Percentiles rank a stretch among this genome's conserved stretches.
Conservation (phyloP, 2,329 filamentous ascomycete genomes). For the Rhinocladiella similis region DNA sequence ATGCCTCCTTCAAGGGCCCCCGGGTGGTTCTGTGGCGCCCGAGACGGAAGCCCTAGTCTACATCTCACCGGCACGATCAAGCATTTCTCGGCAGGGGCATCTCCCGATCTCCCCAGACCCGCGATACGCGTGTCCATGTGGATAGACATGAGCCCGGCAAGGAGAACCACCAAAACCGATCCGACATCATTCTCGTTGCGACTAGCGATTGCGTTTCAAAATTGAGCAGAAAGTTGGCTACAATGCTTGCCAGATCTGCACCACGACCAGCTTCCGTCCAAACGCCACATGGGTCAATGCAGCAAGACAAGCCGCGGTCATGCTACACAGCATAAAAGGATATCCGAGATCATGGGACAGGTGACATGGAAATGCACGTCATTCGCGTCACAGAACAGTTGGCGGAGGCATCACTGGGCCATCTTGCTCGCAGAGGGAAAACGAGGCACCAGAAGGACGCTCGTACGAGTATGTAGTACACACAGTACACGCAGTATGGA, state of each 20-base stretch:
- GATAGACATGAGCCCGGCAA: not conserved
- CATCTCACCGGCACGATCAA: not conserved
- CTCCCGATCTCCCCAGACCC: no score
- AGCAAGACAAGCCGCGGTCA: not conserved
- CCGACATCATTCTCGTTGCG: no score
- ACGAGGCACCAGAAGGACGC: no score
- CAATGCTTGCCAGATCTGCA: no score
- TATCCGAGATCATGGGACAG: not conserved
- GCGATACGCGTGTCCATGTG: not conserved
- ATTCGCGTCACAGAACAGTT: not conserved
- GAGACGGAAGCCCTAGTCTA: not conserved
- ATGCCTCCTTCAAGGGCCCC: no score
- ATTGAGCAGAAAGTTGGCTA: no score
- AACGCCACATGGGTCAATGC: not conserved
- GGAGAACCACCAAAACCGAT: no score
- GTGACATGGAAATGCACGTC: not conserved
- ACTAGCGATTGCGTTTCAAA: no score
- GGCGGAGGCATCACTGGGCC: no score
- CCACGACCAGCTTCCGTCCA: not conserved
- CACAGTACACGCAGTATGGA: no score
- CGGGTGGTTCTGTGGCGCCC: not conserved
- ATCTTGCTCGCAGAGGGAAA: no score
- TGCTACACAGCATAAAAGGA: not conserved
- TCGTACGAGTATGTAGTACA: no score
- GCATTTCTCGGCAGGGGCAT: not conserved